These are phyloP conservation scores for Tuber calosporum DNA, from an alignment of 495 filamentous ascomycete genomes.

Conservation along the genomic window DNA sequence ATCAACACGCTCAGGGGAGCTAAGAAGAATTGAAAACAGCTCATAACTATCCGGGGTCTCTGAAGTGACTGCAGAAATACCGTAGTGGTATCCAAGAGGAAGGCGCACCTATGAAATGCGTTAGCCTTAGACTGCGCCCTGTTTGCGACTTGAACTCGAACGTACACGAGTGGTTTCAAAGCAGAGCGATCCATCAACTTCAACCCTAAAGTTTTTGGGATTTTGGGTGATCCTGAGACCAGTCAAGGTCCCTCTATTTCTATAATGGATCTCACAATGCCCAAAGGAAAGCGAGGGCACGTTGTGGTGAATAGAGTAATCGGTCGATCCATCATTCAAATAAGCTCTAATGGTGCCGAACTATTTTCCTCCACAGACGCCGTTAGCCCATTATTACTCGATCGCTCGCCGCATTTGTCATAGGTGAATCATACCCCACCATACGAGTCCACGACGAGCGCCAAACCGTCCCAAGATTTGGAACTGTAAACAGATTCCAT, in stretches of 20 bases:
- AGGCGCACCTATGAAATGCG: conserved; percentile 52
- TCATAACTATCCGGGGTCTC: conserved; percentile 94
- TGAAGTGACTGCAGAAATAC: conserved; percentile 77
- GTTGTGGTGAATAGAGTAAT: conserved; percentile 69
- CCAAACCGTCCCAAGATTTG: conserved; percentile 62
- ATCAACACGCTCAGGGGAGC: conserved; percentile 41
- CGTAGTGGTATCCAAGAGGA: conserved; percentile 75
- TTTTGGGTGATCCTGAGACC: conserved; percentile 64
- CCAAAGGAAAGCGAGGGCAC: conserved; percentile 86
- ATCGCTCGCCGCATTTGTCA: background rate
- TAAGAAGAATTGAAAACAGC: conserved; percentile 73
- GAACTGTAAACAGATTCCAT: conserved; percentile 38
- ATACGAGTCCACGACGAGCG: conserved; percentile 78
- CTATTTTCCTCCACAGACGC: conserved; percentile 42
- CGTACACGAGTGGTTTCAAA: conserved; percentile 55
- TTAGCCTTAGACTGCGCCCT: background rate
- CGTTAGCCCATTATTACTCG: conserved; percentile 7
- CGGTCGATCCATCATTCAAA: conserved; percentile 79
- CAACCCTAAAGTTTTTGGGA: conserved; percentile 59
- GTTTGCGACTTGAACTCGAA: background rate
- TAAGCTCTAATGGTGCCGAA: conserved; percentile 81
- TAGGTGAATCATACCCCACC: conserved; percentile 50
- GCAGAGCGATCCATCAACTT: conserved; percentile 72
- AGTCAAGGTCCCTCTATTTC: conserved; percentile 79
- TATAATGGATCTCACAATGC: conserved; percentile 83